phyloP scores from a whole-genome alignment of 1,284 basidiomycete genomes.

The Papiliotrema terrestris region DNA sequence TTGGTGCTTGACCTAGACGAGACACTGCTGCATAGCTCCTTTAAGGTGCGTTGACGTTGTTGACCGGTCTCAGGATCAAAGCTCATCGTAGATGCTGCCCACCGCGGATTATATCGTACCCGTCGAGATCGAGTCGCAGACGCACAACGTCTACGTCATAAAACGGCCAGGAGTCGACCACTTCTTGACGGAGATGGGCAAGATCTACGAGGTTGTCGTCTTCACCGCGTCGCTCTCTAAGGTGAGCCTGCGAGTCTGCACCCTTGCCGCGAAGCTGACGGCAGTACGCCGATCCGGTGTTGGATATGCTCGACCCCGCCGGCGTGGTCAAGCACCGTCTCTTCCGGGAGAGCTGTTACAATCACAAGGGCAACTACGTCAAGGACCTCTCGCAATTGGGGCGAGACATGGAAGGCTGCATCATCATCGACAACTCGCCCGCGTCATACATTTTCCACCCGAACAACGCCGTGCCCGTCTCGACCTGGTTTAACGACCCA shows the following conservation, averaged over 20 bases:
- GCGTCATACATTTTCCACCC: conserved; percentile 99
- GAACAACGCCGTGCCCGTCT: conserved; percentile 97
- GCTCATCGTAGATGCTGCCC: conserved; percentile 69
- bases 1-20: conserved; percentile 93
- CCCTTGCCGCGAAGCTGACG: neutral
- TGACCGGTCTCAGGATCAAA: conserved; percentile 9
- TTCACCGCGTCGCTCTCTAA: conserved; percentile 98
- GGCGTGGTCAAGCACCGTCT: conserved; percentile 90
- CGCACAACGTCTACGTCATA: conserved; percentile 98
- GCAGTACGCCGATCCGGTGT: conserved; percentile 94
- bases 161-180: conserved; percentile 97
- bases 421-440: conserved; percentile 98
- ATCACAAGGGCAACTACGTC: conserved; percentile 98
- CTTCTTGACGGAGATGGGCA: conserved; percentile 95
- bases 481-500: conserved; percentile 98
- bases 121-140: conserved; percentile 96
- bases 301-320: conserved; percentile 93
- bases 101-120: conserved; percentile 98
- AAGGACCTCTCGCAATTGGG: conserved; percentile 98
- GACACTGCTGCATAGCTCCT: conserved; percentile 88
- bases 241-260: conserved; percentile 52
- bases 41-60: conserved; percentile 61
- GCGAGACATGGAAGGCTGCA: conserved; percentile 84
- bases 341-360: conserved; percentile 98
- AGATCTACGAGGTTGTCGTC: conserved; percentile 96